Evolutionary conservation across 1,284 basidiomycete genomes (phyloP).

Genomic region (Malassezia psittaci): DNA sequence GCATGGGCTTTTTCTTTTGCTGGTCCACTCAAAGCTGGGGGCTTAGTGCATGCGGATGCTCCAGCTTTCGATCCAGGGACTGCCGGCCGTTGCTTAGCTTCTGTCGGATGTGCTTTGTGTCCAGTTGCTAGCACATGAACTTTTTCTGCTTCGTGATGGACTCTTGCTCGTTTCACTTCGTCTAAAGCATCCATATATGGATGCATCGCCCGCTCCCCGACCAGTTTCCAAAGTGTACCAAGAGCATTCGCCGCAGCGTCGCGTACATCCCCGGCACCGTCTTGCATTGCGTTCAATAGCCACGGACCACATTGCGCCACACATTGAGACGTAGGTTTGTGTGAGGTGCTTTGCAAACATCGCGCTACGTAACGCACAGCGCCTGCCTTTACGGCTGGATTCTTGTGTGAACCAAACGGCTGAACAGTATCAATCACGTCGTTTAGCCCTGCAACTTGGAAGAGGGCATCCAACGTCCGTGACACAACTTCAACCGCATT

Average conservation of each 20-base stretch:
- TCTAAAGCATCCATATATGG: conserved; percentile 75
- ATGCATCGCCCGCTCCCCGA: conserved; percentile 84
- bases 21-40: too few species aligned
- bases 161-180: conserved; percentile 81
- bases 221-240: conserved; percentile 90
- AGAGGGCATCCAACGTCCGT: conserved; percentile 77
- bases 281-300: conserved; percentile 68
- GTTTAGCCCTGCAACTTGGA: conserved; percentile 61
- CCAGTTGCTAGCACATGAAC: not conserved
- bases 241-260: conserved; percentile 78
- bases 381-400: conserved; percentile 92
- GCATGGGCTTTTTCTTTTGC: too few species aligned
- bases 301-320: conserved; percentile 74
- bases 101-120: not conserved
- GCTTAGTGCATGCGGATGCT: too few species aligned
- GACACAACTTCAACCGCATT: conserved; percentile 82
- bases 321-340: conserved; percentile 62
- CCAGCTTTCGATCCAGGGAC: too few species aligned
- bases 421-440: conserved; percentile 79
- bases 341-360: conserved; percentile 59
- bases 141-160: conserved; percentile 63
- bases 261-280: conserved; percentile 80
- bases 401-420: conserved; percentile 72
- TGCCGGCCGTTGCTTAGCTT: too few species aligned
- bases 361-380: conserved; percentile 78